Conservation (phyloP, 164 flowering plant species). For the Platanus orientalis region DNA sequence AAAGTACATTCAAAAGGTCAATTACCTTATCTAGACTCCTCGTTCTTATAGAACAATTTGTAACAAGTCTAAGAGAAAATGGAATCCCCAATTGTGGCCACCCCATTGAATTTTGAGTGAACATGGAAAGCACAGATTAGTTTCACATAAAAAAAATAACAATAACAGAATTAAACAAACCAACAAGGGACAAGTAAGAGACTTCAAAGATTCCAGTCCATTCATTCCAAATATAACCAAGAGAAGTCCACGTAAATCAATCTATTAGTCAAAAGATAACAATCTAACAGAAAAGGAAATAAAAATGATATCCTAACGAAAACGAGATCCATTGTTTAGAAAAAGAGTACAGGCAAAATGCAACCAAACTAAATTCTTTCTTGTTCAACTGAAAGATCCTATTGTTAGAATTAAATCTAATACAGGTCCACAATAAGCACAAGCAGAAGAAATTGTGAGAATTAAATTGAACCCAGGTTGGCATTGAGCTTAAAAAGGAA, state of each 20-base stretch:
- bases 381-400: neutral
- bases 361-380: neutral
- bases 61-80: neutral
- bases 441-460: too few relatives aligned
- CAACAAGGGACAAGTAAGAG: neutral
- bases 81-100: neutral
- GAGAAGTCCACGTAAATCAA: too few relatives aligned
- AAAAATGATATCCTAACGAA: too few relatives aligned
- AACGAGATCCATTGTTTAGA: too few relatives aligned
- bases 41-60: neutral
- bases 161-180: too few relatives aligned
- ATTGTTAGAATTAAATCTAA: constrained; percentile 2
- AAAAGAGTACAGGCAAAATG: neutral
- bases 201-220: constrained; percentile 3
- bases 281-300: neutral
- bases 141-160: too few relatives aligned
- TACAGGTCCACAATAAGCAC: neutral
- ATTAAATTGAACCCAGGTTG: too few relatives aligned
- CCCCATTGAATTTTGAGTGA: too few relatives aligned
- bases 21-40: neutral
- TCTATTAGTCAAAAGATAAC: too few relatives aligned
- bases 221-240: neutral
- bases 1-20: neutral
- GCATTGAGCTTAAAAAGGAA: too few relatives aligned
- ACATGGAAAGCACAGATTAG: too few relatives aligned